Conservation (phyloP, 495 filamentous ascomycete species). For the Ramalina intermedia region DNA sequence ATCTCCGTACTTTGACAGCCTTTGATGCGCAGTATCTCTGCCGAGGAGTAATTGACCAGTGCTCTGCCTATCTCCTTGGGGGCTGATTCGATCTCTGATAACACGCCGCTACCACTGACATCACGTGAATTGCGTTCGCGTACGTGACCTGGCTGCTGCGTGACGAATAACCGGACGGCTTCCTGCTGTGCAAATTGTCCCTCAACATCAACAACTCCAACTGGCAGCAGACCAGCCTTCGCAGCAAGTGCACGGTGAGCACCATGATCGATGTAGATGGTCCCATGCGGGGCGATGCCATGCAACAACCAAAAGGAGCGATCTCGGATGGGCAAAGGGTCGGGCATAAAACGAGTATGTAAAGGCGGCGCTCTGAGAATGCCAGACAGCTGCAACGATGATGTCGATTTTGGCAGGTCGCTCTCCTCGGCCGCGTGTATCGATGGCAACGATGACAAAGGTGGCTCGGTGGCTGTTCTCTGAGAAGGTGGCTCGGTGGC, state of each 20-base stretch:
- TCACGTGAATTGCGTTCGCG: not conserved
- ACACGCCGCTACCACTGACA: conserved; percentile 1
- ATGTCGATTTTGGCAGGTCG: conserved; percentile 22
- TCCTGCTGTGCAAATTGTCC: conserved; percentile 85
- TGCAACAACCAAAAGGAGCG: conserved; percentile 95
- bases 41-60: conserved; percentile 83
- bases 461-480: conserved; percentile 10
- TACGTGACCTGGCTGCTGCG: conserved; percentile 30
- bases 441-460: conserved; percentile 9
- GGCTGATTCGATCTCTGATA: conserved; percentile 29
- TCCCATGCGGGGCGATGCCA: conserved; percentile 83
- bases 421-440: conserved; percentile 17
- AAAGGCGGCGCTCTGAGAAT: conserved; percentile 39
- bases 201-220: conserved; percentile 77
- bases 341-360: conserved; percentile 86
- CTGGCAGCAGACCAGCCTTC: conserved; percentile 83
- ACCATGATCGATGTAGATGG: conserved; percentile 78
- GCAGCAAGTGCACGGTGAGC: conserved; percentile 62
- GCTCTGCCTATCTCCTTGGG: conserved; percentile 76
- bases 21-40: conserved; percentile 70
- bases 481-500: conserved; percentile 8
- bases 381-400: conserved; percentile 19
- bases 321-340: conserved; percentile 73
- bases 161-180: conserved; percentile 70
- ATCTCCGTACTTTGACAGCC: conserved; percentile 75